Percentiles rank a stretch among this genome's conserved stretches.
phyloP scores from a whole-genome alignment of 768 basidiomycete genomes.

The Podaxis sp. region DNA sequence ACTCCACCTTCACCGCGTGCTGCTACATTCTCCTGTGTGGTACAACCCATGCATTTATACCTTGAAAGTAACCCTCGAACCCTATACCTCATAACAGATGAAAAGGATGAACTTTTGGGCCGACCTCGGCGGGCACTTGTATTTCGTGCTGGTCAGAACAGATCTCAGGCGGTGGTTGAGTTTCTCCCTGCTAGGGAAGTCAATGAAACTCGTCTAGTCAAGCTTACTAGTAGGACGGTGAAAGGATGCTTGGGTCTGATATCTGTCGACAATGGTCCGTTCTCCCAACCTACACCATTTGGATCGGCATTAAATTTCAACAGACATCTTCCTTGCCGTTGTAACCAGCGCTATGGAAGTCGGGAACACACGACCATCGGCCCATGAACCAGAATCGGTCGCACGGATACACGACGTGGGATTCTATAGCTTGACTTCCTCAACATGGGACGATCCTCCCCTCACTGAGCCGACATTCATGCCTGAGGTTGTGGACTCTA shows the following conservation, averaged over 20 bases:
- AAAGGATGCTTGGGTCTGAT: constrained; percentile 86
- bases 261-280: constrained; percentile 63
- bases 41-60: constrained; percentile 63
- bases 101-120: constrained; percentile 60
- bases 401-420: constrained; percentile 84
- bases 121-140: constrained; percentile 61
- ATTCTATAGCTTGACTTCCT: constrained; percentile 83
- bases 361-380: constrained; percentile 63
- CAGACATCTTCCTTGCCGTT: constrained; percentile 85
- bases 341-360: constrained; percentile 73
- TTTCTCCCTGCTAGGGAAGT: constrained; percentile 73
- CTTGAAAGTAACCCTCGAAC: constrained; percentile 64
- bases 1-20: not conserved
- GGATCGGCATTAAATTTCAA: not conserved
- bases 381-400: constrained; percentile 58
- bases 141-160: constrained; percentile 58
- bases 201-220: constrained; percentile 58
- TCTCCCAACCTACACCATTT: not conserved
- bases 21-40: constrained; percentile 1
- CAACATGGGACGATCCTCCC: constrained; percentile 76
- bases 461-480: constrained; percentile 49
- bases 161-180: constrained; percentile 78
- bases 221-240: constrained; percentile 64
- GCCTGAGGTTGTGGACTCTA: constrained; percentile 50
- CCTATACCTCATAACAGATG: constrained; percentile 67